phyloP scores from a whole-genome alignment of 495 filamentous ascomycete genomes.

The Amphirosellinia nigrospora region DNA sequence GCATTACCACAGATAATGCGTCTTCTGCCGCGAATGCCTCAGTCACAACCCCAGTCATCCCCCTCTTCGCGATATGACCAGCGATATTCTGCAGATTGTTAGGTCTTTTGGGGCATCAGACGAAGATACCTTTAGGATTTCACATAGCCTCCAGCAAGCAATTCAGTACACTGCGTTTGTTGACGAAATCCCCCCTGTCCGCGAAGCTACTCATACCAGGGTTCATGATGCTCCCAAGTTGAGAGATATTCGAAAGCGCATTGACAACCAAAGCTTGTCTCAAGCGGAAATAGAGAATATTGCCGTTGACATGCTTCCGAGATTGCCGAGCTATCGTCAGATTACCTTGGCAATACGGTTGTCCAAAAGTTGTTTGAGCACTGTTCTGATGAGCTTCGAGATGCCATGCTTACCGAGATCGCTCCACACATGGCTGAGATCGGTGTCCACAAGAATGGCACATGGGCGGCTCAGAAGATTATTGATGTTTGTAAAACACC shows the following conservation, averaged over 20 bases:
- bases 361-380: conserved; percentile 98
- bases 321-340: conserved; percentile 90
- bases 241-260: conserved; percentile 94
- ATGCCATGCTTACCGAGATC: conserved; percentile 88
- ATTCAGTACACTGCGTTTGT: conserved; percentile 74
- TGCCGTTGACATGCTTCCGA: conserved; percentile 90
- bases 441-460: conserved; percentile 98
- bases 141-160: conserved; percentile 72
- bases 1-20: conserved; percentile 43
- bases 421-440: conserved; percentile 93
- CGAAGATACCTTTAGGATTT: conserved; percentile 78
- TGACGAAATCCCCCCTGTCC: conserved; percentile 86
- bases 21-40: conserved; percentile 44
- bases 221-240: conserved; percentile 95
- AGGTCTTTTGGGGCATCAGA: conserved; percentile 84
- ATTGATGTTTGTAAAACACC: conserved; percentile 92
- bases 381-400: conserved; percentile 87
- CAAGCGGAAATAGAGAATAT: conserved; percentile 89
- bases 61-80: conserved; percentile 76
- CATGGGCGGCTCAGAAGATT: conserved; percentile 99
- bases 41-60: conserved; percentile 66
- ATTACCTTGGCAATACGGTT: conserved; percentile 98
- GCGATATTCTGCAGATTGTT: conserved; percentile 86
- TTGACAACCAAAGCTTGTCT: conserved; percentile 90
- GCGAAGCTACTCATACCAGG: conserved; percentile 87